Evolutionary conservation across 2,329 filamentous ascomycete genomes (phyloP).

Genomic region (Microcyclosporella mali): DNA sequence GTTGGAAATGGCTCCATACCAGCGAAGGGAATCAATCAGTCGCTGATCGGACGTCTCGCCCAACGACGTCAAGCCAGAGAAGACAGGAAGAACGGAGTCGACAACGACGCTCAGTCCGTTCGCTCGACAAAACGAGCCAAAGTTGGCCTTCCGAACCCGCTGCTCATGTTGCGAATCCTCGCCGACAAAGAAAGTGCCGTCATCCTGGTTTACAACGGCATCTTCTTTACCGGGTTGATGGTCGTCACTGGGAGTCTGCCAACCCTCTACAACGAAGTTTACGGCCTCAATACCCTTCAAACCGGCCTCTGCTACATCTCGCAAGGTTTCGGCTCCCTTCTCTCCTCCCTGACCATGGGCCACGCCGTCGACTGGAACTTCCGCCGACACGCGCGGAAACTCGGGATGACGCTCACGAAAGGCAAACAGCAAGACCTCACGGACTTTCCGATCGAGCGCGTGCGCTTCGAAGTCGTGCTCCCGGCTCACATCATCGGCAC

Average conservation of each 20-base stretch:
- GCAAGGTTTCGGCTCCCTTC: slow-evolving; percentile 35
- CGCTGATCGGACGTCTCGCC: slow-evolving; percentile 23
- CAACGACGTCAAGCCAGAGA: slow-evolving; percentile 12
- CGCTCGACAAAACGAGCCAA: background rate
- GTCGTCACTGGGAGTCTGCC: slow-evolving; percentile 43
- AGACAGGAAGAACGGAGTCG: slow-evolving; percentile 8
- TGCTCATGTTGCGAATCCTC: slow-evolving; percentile 14
- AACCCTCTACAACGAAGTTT: slow-evolving; percentile 32
- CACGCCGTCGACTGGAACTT: slow-evolving; percentile 67
- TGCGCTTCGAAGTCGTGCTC: slow-evolving; percentile 37
- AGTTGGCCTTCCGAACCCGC: slow-evolving; percentile 37
- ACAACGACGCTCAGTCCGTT: background rate
- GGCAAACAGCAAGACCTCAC: slow-evolving; percentile 51
- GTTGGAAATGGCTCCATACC: slow-evolving; percentile 35
- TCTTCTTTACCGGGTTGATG: slow-evolving; percentile 44
- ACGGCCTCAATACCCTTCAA: slow-evolving; percentile 28
- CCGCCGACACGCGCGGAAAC: slow-evolving; percentile 55
- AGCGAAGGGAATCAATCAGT: slow-evolving; percentile 23
- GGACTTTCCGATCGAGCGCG: slow-evolving; percentile 47
- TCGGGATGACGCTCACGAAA: slow-evolving; percentile 56
- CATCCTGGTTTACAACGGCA: slow-evolving; percentile 25
- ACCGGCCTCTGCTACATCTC: slow-evolving; percentile 27
- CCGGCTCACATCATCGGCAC: slow-evolving; percentile 34
- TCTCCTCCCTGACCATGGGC: slow-evolving; percentile 43
- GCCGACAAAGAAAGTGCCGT: slow-evolving; percentile 13